Base-by-base conservation (phyloP, 108 stramenopile species). In the Cyclostephanos tholiformis region DNA sequence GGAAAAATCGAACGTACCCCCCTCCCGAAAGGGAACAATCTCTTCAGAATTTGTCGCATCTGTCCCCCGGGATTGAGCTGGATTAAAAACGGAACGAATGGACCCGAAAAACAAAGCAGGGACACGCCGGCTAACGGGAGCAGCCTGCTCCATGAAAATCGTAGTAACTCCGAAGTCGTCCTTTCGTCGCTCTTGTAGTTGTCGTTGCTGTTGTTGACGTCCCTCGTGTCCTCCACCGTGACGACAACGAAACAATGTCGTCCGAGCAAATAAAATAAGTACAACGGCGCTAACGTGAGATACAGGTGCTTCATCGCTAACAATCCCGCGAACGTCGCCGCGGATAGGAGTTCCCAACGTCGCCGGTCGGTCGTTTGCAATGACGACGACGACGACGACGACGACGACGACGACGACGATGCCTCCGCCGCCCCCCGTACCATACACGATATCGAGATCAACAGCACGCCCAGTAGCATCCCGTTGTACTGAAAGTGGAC, bases 401-500 rank as follows among this genome's bases (percentile, higher is more conserved):
- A 49, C 11, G 71, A 19, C 36, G 25, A 9, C 17, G 32, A 19
- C 43, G 36, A 26, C 30, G 32, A 48, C 9, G 25, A 67, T 55
- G 46, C 23, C 20, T 72, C 52, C n/a, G 76, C 67, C 44, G 65
- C 51, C 2, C 86, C 89, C 52, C 75, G 63, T 55, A 85, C 58
- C 55, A 95, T 74, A 69, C 68, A 89, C 11, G 72, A 91, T 57
- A 97, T 50, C 11, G 91, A 94, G 38, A 83, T 70, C 46, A 97
- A 67, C 32, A 97, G 82, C 60, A 98, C 50, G 25, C 97, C 97
- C 20, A 98, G 67, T 20, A 99, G 64, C 82, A 95, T 85, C 1
- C 97, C 97, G 63, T 99, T 99, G 88, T 99, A 99, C 65, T 97
- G 96, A 78, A 98, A 97, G 71, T 97, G 96, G 13, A 98, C 84